These are phyloP conservation scores for Xylariaceae sp. DNA, from an alignment of 2,329 filamentous ascomycete species.

Conservation along the genomic window DNA sequence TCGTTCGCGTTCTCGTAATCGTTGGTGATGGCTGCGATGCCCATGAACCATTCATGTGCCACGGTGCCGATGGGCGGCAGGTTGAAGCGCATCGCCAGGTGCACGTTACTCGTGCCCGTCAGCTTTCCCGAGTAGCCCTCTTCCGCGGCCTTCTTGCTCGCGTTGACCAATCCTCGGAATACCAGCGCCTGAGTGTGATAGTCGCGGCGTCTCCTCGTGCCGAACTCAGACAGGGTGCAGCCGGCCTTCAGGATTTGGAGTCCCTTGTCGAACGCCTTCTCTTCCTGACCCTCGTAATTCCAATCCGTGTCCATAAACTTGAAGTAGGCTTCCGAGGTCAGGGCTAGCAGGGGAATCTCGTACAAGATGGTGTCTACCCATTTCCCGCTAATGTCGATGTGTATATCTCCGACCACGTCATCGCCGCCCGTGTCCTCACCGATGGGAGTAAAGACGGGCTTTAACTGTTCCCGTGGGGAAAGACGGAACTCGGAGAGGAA, in stretches of 20 bases:
- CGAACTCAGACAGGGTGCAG: conserved; percentile 91
- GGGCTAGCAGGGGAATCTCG: conserved; percentile 86
- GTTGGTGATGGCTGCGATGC: conserved; percentile 82
- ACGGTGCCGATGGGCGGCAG: conserved; percentile 80
- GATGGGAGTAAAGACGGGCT: conserved; percentile 57
- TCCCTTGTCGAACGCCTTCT: conserved; percentile 79
- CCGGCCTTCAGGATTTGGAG: conserved; percentile 70
- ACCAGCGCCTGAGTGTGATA: conserved; percentile 94
- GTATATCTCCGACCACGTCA: conserved; percentile 65
- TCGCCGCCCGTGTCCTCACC: conserved; percentile 55
- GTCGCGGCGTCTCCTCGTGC: conserved; percentile 79
- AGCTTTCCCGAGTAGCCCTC: conserved; percentile 66
- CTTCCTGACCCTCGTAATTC: conserved; percentile 80
- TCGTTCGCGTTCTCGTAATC: conserved; percentile 84
- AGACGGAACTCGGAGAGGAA: conserved; percentile 81
- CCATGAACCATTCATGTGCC: conserved; percentile 99
- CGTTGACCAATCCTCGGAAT: conserved; percentile 76
- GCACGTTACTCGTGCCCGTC: conserved; percentile 90
- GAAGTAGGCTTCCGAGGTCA: conserved; percentile 96
- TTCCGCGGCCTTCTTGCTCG: conserved; percentile 63
- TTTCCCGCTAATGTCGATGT: conserved; percentile 70
- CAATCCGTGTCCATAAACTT: conserved; percentile 93
- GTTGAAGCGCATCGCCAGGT: conserved; percentile 89
- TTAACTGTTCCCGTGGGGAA: conserved; percentile 73
- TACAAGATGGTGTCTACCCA: conserved; percentile 98